phyloP scores from a whole-genome alignment of 1,284 basidiomycete species.

The Cutaneotrichosporon sp. region DNA sequence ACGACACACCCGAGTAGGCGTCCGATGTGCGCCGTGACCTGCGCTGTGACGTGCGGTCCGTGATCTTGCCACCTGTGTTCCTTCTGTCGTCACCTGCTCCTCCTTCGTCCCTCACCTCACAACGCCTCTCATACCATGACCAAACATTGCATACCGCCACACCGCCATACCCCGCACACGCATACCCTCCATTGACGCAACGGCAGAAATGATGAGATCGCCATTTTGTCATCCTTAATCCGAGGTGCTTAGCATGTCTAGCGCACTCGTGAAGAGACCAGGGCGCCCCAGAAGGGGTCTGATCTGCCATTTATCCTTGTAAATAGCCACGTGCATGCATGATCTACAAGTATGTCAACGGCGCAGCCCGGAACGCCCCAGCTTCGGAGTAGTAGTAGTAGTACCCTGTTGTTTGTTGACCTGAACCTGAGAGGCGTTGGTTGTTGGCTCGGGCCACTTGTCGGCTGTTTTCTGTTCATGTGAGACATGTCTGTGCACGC shows the following conservation, averaged over 20 bases:
- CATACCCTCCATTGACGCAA: not conserved
- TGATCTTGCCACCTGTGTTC: not conserved
- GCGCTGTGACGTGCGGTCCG: not conserved
- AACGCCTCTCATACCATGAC: not conserved
- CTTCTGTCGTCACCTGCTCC: not conserved
- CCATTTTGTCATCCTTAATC: conserved; percentile 29
- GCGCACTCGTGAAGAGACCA: conserved; percentile 11
- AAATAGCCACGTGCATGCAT: not conserved
- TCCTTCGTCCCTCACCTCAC: not conserved
- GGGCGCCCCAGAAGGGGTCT: conserved; percentile 21
- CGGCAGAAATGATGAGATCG: conserved; percentile 24
- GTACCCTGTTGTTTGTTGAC: too few relatives aligned
- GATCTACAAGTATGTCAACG: not conserved
- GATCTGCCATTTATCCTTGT: conserved; percentile 16
- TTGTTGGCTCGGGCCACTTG: not conserved
- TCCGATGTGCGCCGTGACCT: not conserved
- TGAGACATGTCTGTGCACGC: too few relatives aligned
- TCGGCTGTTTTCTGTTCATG: too few relatives aligned
- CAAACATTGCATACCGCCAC: not conserved
- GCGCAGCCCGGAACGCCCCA: not conserved
- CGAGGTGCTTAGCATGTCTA: conserved; percentile 5
- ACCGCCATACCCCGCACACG: not conserved
- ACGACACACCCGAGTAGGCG: conserved; percentile 5
- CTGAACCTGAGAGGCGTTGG: too few relatives aligned
- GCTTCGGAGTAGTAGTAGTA: not conserved